phyloP scores from a whole-genome alignment of 1,139 yeast species.

The Yarrowia galli region DNA sequence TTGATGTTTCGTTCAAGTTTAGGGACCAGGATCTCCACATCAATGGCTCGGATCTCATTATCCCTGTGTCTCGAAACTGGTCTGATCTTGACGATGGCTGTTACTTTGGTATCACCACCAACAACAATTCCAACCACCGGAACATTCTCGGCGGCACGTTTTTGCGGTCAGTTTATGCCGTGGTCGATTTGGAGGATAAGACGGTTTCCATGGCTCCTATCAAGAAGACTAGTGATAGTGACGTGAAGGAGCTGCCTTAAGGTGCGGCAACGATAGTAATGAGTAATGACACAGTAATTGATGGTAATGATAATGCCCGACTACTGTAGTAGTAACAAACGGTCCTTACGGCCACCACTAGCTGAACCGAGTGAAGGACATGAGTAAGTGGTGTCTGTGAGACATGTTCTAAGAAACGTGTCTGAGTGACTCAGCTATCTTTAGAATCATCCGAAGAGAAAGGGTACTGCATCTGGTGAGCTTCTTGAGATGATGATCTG shows the following conservation, averaged over 20 bases:
- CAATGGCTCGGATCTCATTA: conserved; percentile 19
- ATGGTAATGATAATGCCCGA: neutral
- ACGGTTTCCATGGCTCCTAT: conserved; percentile 64
- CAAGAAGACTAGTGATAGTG: conserved; percentile 7
- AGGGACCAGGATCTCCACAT: conserved; percentile 15
- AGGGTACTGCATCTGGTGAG: too few species aligned
- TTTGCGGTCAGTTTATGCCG: conserved; percentile 70
- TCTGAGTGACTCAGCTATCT: too few species aligned
- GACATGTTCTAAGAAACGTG: too few species aligned
- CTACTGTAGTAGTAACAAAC: too few species aligned
- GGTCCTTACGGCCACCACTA: too few species aligned
- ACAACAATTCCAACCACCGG: conserved; percentile 41
- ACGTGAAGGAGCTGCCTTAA: conserved; percentile 14
- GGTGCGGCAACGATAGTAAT: neutral
- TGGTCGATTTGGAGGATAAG: conserved; percentile 68
- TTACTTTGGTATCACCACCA: conserved; percentile 31
- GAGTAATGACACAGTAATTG: neutral
- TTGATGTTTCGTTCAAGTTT: conserved; percentile 16
- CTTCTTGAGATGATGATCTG: too few species aligned
- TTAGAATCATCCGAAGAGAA: too few species aligned
- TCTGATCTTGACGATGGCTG: conserved; percentile 18
- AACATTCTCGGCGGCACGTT: conserved; percentile 72
- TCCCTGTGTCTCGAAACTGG: conserved; percentile 21
- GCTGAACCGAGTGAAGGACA: too few species aligned
- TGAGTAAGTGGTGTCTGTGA: too few species aligned